Evolutionary conservation across 2,329 filamentous ascomycete species (phyloP).

Genomic region (Gremmenia infestans): DNA sequence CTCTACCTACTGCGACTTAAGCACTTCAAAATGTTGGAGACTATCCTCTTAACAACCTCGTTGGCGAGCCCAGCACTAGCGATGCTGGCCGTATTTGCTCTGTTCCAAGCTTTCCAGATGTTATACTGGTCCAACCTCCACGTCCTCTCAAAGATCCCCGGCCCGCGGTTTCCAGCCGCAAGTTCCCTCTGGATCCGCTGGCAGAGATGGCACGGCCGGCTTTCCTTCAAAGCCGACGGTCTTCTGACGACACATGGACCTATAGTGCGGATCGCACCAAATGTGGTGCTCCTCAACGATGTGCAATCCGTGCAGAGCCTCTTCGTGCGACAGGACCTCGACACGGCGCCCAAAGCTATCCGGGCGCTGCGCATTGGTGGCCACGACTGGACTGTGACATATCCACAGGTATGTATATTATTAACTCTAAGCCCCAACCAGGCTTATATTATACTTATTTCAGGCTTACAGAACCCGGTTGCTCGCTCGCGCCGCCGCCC

Average conservation of each 20-base stretch:
- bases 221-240: constrained; percentile 7
- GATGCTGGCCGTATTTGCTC: neutral
- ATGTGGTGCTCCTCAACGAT: constrained; percentile 10
- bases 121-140: constrained; percentile 1
- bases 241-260: constrained; percentile 9
- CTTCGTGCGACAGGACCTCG: constrained; percentile 4
- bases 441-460: too few species aligned
- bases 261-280: constrained; percentile 5
- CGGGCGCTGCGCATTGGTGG: constrained; percentile 8
- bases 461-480: neutral
- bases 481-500: constrained; percentile 8
- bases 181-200: constrained; percentile 9
- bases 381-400: constrained; percentile 14
- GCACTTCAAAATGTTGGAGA: neutral
- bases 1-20: neutral
- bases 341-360: constrained; percentile 9
- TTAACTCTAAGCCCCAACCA: too few species aligned
- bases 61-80: neutral
- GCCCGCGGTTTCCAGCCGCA: constrained; percentile 5
- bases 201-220: constrained; percentile 9
- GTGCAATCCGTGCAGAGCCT: neutral
- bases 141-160: constrained; percentile 2
- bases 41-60: neutral
- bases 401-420: neutral
- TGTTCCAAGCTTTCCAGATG: neutral